Percentiles rank a stretch among this genome's conserved stretches.
Evolutionary conservation across 139 green algal species (phyloP).

Genomic region (Haematococcus sp.): DNA sequence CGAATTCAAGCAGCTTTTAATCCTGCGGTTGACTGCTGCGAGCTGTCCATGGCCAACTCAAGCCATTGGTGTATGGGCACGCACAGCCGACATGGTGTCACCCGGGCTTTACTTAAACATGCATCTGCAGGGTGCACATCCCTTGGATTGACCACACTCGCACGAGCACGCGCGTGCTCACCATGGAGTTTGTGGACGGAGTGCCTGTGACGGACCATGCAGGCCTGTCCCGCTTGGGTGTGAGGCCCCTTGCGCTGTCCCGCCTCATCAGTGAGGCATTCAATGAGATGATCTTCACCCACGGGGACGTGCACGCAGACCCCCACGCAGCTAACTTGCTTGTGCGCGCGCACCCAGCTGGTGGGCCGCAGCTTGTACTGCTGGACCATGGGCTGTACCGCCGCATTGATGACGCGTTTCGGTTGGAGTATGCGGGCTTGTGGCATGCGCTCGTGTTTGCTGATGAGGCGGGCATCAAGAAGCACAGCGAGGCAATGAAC

Average conservation of each 20-base stretch:
- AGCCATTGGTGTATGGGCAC: too few relatives aligned
- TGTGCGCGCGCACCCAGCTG: conserved; percentile 25
- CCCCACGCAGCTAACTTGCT: conserved; percentile 85
- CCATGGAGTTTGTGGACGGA: conserved; percentile 88
- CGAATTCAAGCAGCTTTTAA: too few relatives aligned
- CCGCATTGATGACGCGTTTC: conserved; percentile 59
- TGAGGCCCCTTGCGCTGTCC: conserved; percentile 48
- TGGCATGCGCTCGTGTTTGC: conserved; percentile 83
- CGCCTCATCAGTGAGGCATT: conserved; percentile 70
- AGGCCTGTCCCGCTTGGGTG: conserved; percentile 18
- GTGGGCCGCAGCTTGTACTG: conserved; percentile 72
- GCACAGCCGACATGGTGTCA: too few relatives aligned
- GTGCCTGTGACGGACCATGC: conserved; percentile 36
- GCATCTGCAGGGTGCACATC: conserved; percentile 49
- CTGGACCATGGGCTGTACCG: conserved; percentile 88
- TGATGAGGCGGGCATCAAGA: conserved; percentile 70
- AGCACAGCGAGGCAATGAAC: conserved; percentile 67
- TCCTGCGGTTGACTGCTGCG: too few relatives aligned
- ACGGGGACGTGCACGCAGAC: conserved; percentile 82
- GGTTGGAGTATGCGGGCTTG: conserved; percentile 71
- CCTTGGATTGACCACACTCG: conserved; percentile 50
- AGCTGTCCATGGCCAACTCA: too few relatives aligned
- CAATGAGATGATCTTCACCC: conserved; percentile 85
- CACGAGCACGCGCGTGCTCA: conserved; percentile 65
- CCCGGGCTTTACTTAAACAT: not conserved